A percentile compares a stretch with the other conserved stretches of the same genome.
Evolutionary conservation across 371 early-diverging fungal species (phyloP).

Genomic region (Rhizopus sp.): DNA sequence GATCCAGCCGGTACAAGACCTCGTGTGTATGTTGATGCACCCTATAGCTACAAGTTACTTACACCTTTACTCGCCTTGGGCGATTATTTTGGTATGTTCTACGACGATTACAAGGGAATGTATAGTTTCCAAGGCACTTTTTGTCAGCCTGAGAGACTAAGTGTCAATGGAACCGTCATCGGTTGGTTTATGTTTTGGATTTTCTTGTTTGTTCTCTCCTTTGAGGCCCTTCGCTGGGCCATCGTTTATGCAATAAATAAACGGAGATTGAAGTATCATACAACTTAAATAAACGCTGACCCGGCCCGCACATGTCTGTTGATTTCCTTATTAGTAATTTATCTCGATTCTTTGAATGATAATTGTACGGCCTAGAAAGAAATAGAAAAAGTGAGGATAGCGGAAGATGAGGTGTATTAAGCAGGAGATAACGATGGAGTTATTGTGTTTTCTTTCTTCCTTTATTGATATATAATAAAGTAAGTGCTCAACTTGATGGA

Average conservation of each 20-base stretch:
- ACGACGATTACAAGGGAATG: slow-evolving; percentile 62
- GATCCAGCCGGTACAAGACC: slow-evolving; percentile 71
- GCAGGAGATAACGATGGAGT: background rate
- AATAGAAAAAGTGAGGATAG: background rate
- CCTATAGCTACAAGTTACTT: slow-evolving; percentile 38
- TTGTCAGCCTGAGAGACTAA: slow-evolving; percentile 56
- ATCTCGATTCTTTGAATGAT: background rate
- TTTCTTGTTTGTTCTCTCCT: slow-evolving; percentile 32
- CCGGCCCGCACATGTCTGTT: background rate
- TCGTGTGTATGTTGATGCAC: slow-evolving; percentile 48
- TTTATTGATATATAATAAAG: slow-evolving; percentile 28
- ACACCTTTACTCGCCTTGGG: slow-evolving; percentile 58
- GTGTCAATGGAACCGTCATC: slow-evolving; percentile 47
- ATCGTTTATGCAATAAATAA: background rate
- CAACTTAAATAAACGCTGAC: background rate
- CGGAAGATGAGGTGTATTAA: background rate
- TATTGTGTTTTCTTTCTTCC: slow-evolving; percentile 21
- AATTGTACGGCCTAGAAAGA: too few species aligned
- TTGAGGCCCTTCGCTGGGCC: slow-evolving; percentile 29
- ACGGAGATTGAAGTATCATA: background rate
- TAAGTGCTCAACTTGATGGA: slow-evolving; percentile 10
- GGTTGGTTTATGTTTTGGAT: slow-evolving; percentile 70
- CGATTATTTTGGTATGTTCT: slow-evolving; percentile 64
- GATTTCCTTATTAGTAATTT: background rate
- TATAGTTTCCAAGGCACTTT: slow-evolving; percentile 72